Evolutionary conservation across 352 stramenopile genomes (phyloP).

Genomic region (Pythium vanterpoolii): DNA sequence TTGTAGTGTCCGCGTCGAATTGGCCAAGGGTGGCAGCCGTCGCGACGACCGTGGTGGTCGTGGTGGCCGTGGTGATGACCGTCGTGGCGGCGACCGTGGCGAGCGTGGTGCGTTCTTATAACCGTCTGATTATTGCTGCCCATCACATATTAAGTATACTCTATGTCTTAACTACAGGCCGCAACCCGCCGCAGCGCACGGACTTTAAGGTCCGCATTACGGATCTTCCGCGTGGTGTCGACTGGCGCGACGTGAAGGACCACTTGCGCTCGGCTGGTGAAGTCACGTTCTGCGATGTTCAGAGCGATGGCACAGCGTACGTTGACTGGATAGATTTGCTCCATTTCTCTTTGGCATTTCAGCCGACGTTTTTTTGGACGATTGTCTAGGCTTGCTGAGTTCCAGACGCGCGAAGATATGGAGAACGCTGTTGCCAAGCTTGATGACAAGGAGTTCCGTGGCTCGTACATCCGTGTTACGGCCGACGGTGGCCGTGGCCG

Average conservation of each 20-base stretch:
- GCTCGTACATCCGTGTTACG: slow-evolving; percentile 76
- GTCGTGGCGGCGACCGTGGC: slow-evolving; percentile 44
- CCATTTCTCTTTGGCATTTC: not conserved
- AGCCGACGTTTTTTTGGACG: not conserved
- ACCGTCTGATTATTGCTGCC: not conserved
- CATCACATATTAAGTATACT: not conserved
- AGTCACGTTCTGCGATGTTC: slow-evolving; percentile 84
- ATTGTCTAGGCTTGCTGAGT: slow-evolving; percentile 61
- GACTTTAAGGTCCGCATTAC: slow-evolving; percentile 77
- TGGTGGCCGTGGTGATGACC: slow-evolving; percentile 31
- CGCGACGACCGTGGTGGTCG: slow-evolving; percentile 47
- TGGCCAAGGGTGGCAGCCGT: slow-evolving; percentile 72
- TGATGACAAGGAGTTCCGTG: slow-evolving; percentile 86
- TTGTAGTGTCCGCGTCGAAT: slow-evolving; percentile 72
- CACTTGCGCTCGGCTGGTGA: slow-evolving; percentile 80
- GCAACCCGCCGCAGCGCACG: slow-evolving; percentile 71
- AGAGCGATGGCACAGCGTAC: slow-evolving; percentile 80
- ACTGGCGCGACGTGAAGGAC: slow-evolving; percentile 88
- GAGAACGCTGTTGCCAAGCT: slow-evolving; percentile 83
- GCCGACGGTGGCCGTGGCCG: slow-evolving; percentile 38
- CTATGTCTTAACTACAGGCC: slow-evolving; percentile 21
- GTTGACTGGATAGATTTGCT: slow-evolving; percentile 12
- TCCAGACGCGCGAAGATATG: slow-evolving; percentile 79
- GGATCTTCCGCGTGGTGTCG: slow-evolving; percentile 68
- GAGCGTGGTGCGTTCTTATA: slow-evolving; percentile 46